Percentiles rank a stretch among this genome's conserved stretches.
Conservation (phyloP, 768 basidiomycete genomes). For the Calocera cornea region DNA sequence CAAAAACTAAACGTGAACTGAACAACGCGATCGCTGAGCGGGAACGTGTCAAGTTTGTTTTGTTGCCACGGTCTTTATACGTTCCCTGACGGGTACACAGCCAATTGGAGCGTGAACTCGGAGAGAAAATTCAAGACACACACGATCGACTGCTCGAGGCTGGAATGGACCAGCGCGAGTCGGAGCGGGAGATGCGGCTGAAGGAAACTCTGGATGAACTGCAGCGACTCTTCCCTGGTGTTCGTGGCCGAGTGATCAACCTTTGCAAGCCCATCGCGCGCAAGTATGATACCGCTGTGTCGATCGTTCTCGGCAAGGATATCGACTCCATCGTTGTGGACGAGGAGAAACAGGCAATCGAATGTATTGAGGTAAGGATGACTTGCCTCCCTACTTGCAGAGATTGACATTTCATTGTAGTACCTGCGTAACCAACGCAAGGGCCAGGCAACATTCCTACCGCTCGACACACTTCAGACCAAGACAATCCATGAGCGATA, state of each 20-base stretch:
- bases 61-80: neutral
- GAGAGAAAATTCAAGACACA: slow-evolving; percentile 75
- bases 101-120: slow-evolving; percentile 78
- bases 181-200: slow-evolving; percentile 65
- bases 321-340: slow-evolving; percentile 94
- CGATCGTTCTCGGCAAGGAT: slow-evolving; percentile 84
- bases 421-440: slow-evolving; percentile 91
- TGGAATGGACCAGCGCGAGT: slow-evolving; percentile 75
- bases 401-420: slow-evolving; percentile 27
- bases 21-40: slow-evolving; percentile 79
- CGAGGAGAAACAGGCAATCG: slow-evolving; percentile 91
- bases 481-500: slow-evolving; percentile 92
- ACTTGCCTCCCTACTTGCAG: neutral
- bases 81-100: slow-evolving; percentile 28
- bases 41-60: slow-evolving; percentile 54
- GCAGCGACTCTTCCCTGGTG: slow-evolving; percentile 88
- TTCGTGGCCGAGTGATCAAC: slow-evolving; percentile 84
- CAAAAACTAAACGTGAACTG: slow-evolving; percentile 55
- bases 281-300: slow-evolving; percentile 85
- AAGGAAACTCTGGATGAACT: slow-evolving; percentile 76
- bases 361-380: slow-evolving; percentile 74
- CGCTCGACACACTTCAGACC: slow-evolving; percentile 92
- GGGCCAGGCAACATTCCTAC: slow-evolving; percentile 94
- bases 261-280: slow-evolving; percentile 86
- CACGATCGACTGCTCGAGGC: slow-evolving; percentile 80